Percentiles rank a stretch among this genome's conserved stretches.
Conservation (phyloP, 2,329 filamentous ascomycete species). For the Hypoxylon sp. region DNA sequence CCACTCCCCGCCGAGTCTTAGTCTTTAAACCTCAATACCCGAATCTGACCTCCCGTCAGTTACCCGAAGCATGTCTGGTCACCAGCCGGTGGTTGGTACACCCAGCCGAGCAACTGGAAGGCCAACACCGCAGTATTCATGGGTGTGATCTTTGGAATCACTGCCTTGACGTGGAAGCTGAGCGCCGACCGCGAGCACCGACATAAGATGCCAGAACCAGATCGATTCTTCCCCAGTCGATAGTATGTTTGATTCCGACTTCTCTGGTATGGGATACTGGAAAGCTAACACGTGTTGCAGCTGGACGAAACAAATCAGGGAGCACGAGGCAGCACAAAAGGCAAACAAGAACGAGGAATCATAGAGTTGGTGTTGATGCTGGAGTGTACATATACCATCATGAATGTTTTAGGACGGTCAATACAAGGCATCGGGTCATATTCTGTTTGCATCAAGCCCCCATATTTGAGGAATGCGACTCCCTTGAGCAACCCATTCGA, state of each 20-base stretch:
- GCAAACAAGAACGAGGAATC: constrained; percentile 43
- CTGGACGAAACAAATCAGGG: constrained; percentile 56
- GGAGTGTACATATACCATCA: constrained; percentile 40
- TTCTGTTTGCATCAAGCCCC: too few relatives aligned
- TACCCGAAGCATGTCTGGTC: constrained; percentile 99
- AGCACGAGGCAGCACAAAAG: constrained; percentile 54
- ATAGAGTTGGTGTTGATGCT: constrained; percentile 25
- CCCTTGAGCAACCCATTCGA: too few relatives aligned
- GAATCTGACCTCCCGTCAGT: constrained; percentile 55
- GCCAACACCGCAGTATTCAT: constrained; percentile 84
- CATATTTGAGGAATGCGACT: too few relatives aligned
- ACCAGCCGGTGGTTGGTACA: constrained; percentile 96
- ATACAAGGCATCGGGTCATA: constrained; percentile 21
- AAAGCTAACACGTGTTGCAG: constrained; percentile 41
- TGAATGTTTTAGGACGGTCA: constrained; percentile 26
- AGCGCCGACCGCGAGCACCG: constrained; percentile 79
- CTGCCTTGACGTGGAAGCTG: constrained; percentile 71
- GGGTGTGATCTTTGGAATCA: constrained; percentile 72
- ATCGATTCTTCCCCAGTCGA: constrained; percentile 85
- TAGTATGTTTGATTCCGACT: constrained; percentile 67
- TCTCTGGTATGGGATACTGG: background rate
- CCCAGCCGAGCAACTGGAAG: constrained; percentile 94
- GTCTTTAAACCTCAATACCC: constrained; percentile 1
- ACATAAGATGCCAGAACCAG: constrained; percentile 79
- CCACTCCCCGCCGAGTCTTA: constrained; percentile 19